Evolutionary conservation across 495 filamentous ascomycete genomes (phyloP).

Genomic region (Evernia prunastri): DNA sequence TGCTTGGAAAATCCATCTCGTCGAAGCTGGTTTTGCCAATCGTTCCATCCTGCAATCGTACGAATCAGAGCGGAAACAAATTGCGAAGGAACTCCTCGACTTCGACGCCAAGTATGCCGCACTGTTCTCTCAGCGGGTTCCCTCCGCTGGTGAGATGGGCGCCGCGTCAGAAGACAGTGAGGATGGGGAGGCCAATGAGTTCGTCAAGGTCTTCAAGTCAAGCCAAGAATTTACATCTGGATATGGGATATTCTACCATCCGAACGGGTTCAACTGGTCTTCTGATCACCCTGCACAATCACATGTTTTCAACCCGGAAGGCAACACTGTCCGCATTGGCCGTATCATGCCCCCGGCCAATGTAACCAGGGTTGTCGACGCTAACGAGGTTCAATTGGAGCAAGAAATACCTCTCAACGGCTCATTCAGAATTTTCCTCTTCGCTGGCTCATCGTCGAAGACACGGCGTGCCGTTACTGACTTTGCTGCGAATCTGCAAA

Average conservation of each 20-base stretch:
- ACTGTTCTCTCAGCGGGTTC: constrained; percentile 46
- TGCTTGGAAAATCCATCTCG: constrained; percentile 69
- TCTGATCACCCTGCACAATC: constrained; percentile 66
- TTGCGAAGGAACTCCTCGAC: constrained; percentile 64
- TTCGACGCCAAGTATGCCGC: constrained; percentile 64
- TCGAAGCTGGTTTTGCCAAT: constrained; percentile 52
- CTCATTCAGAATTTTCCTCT: constrained; percentile 78
- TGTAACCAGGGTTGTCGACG: constrained; percentile 77
- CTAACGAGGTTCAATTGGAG: constrained; percentile 80
- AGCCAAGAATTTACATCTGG: constrained; percentile 61
- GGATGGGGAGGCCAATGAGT: constrained; percentile 49
- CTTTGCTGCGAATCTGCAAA: constrained; percentile 56
- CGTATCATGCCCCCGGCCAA: constrained; percentile 66
- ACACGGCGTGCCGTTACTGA: constrained; percentile 59
- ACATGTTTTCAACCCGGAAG: constrained; percentile 55
- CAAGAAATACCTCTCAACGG: constrained; percentile 84
- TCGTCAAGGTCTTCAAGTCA: constrained; percentile 59
- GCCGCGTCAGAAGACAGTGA: constrained; percentile 34
- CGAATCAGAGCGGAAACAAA: constrained; percentile 58
- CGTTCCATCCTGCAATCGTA: constrained; percentile 61
- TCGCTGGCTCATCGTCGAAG: constrained; percentile 60
- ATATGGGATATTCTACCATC: constrained; percentile 56
- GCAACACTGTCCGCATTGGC: constrained; percentile 57
- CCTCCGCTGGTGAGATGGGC: constrained; percentile 51
- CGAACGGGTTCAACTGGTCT: constrained; percentile 65